phyloP scores from a whole-genome alignment of 495 filamentous ascomycete genomes.

The Emericellopsis terricola region DNA sequence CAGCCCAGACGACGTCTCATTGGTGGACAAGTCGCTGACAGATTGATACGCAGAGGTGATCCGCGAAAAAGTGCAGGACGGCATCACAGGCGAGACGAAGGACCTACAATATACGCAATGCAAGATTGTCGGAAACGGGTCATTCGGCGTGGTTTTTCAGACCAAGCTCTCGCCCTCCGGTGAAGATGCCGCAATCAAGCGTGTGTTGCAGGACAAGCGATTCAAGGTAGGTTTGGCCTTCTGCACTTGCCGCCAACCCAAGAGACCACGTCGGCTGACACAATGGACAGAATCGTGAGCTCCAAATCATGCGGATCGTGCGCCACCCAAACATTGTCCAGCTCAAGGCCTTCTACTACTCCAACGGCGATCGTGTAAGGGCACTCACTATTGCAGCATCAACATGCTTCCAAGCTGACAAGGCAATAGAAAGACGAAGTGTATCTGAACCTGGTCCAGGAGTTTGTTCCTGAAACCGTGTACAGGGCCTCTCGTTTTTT shows the following conservation, averaged over 20 bases:
- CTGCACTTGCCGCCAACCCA: not conserved
- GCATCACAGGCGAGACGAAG: constrained; percentile 82
- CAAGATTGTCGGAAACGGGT: constrained; percentile 99
- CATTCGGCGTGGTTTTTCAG: constrained; percentile 97
- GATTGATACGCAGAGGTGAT: constrained; percentile 65
- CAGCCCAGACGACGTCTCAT: too few species aligned
- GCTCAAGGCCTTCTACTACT: constrained; percentile 98
- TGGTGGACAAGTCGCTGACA: not conserved
- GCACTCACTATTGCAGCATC: constrained; percentile 1
- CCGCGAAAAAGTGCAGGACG: constrained; percentile 97
- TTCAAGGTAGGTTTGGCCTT: constrained; percentile 58
- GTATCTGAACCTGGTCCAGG: constrained; percentile 93
- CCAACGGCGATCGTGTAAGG: constrained; percentile 89
- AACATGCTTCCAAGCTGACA: not conserved
- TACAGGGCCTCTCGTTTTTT: constrained; percentile 98
- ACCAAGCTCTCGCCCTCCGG: constrained; percentile 94
- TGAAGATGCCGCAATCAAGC: constrained; percentile 97
- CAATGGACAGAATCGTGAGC: constrained; percentile 74
- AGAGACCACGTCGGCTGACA: constrained; percentile 14
- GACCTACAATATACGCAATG: constrained; percentile 98
- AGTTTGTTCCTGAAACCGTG: constrained; percentile 96
- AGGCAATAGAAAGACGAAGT: constrained; percentile 84
- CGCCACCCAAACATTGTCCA: constrained; percentile 97
- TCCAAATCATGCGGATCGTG: constrained; percentile 99
- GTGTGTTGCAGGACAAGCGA: constrained; percentile 93